These are phyloP conservation scores for Otatea glauca DNA, from an alignment of 176 grass and related monocot species.

Conservation along the genomic window DNA sequence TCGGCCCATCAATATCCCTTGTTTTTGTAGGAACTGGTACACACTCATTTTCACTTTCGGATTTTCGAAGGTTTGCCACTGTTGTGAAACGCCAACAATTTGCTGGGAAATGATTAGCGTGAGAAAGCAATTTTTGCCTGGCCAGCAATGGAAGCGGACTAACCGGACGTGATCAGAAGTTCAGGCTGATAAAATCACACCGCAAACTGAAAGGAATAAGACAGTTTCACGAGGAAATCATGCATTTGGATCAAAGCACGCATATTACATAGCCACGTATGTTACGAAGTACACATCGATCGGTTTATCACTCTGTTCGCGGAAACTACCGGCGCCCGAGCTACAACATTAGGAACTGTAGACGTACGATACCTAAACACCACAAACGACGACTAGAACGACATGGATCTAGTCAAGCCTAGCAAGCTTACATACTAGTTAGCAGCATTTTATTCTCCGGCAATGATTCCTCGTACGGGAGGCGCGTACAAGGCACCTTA, in stretches of 20 bases:
- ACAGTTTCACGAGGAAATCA: conserved; percentile 4
- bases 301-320: not conserved
- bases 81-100: not conserved
- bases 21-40: too few species aligned
- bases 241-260: not conserved
- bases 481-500: not conserved
- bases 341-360: not conserved
- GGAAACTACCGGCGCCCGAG: not conserved
- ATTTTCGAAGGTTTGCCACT: too few species aligned
- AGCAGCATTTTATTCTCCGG: conserved; percentile 32
- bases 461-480: not conserved
- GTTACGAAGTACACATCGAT: not conserved
- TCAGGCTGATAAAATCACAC: not conserved
- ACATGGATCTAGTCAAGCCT: not conserved
- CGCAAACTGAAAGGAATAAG: not conserved
- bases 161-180: not conserved
- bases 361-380: conserved; percentile 8
- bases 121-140: not conserved
- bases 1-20: not conserved
- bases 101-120: not conserved
- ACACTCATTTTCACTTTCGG: not conserved
- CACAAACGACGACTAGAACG: conserved; percentile 25
- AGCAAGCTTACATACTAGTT: not conserved
- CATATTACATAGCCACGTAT: not conserved
- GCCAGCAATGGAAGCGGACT: not conserved